Evolutionary conservation across 495 filamentous ascomycete genomes (phyloP), one percentile per base, ranked within the genome.

Genomic region (Annulohypoxylon bovei): DNA sequence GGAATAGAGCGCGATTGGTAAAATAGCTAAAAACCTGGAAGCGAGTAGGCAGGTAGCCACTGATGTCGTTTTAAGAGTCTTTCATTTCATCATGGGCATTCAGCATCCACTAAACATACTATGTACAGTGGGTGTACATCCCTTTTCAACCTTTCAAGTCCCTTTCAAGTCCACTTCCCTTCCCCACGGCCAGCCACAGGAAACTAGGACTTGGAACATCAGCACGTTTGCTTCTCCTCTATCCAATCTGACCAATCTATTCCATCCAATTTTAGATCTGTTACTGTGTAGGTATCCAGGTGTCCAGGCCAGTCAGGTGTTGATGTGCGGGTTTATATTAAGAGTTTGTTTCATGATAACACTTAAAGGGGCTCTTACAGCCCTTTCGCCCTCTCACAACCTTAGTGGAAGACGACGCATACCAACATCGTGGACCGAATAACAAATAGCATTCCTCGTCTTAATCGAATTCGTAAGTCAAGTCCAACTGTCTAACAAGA

Each of bases 21-120:
- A 55, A 47, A 59, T 57, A 58, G 12, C 39, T 61, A 64, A 68
- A 68, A 72, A 68, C 70, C 49, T 62, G 70, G 25, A 68, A 68
- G 57, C 32, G 18, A 42, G 39, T 7, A 12, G 33, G 9, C n/a
- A n/a, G n/a, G 35, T 30, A 65, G 61, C 70, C 65, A 40, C 53
- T 65, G 64, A 68, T 68, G 69, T 72, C 64, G 64, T 64, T 68
- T 50, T 39, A 40, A 61, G 70, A 72, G 65, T 30, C 70, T 72
- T 49, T 68, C 70, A 72, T 72, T 65, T 72, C 65, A 65, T 72
- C 55, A 62, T 39, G 30, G 40, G 37, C 39, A 12, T 14, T 12
- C 14, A 50, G 44, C 20, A 37, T 16, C 25, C 40, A 27, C 39
- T 62, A 35, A 27, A 56, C 32, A n/a, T n/a, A n/a, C n/a, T n/a